A percentile compares a stretch with the other conserved stretches of the same genome.
Evolutionary conservation across 1,139 yeast genomes (phyloP).

Genomic region (Sugiyamaella japonica): DNA sequence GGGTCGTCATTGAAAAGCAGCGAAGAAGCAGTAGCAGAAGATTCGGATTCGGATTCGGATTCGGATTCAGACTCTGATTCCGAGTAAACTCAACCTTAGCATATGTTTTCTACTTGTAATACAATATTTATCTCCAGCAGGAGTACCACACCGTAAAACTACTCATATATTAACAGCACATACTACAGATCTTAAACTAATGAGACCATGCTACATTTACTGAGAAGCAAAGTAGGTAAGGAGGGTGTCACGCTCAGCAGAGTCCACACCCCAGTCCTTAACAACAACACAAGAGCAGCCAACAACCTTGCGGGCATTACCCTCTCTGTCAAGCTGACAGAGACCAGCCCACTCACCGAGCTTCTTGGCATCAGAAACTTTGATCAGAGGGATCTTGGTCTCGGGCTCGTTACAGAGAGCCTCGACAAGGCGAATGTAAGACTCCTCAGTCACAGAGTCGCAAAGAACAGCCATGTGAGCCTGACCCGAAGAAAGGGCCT

Average conservation of each 20-base stretch:
- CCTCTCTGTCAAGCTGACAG: constrained; percentile 99
- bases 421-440: constrained; percentile 96
- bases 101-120: constrained; percentile 4
- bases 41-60: neutral
- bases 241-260: constrained; percentile 96
- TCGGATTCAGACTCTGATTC: neutral
- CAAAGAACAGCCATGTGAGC: constrained; percentile 97
- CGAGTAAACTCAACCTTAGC: neutral
- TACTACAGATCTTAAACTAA: constrained; percentile 3
- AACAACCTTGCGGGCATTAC: constrained; percentile 99
- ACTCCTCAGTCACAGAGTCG: constrained; percentile 98
- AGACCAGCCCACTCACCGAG: constrained; percentile 99
- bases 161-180: constrained; percentile 12
- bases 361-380: constrained; percentile 99
- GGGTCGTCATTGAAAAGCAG: constrained; percentile 5
- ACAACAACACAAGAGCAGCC: constrained; percentile 99
- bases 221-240: constrained; percentile 96
- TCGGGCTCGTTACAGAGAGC: constrained; percentile 99
- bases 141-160: too few species aligned
- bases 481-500: constrained; percentile 92
- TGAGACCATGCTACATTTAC: constrained; percentile 40
- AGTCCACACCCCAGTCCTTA: constrained; percentile 99
- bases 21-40: neutral
- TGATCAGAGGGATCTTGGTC: constrained; percentile 95
- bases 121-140: neutral